Base-by-base conservation (phyloP, 345 rosid species). In the Sisymbrium irio region DNA sequence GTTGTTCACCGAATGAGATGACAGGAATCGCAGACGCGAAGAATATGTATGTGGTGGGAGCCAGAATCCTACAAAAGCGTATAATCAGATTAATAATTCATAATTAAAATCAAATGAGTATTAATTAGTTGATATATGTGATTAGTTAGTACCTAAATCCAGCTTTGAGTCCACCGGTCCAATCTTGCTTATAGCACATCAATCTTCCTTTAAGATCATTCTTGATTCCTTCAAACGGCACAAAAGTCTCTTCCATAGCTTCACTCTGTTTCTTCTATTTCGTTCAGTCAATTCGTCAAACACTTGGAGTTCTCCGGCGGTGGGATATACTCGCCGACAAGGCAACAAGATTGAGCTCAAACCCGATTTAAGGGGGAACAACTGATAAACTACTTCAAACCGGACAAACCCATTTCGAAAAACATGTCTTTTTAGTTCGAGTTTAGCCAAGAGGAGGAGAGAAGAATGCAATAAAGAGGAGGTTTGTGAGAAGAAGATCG, bases 1-100 rank as follows among this genome's bases (percentile, higher is more conserved):
- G 90, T 51, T 95, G 99, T 66, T 95, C 99, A 13, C 99, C 99
- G 51, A 95, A 95, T 49, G 99, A 92, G 82, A 95, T 95, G 83
- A 95, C 99, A 4, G 97, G 99, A 67, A 94, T 89, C 41, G 98
- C 98, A 17, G 98, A 94, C 15, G 98, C 98, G 67, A 94, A 94
- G 85, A 94, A 95, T 68, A 95, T 95, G 82, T 95, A 95, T 9
- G 97, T 95, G 73, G 97, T 95, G 71, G 99, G 99, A 70, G 99
- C 99, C 70, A 95, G 84, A 78, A 95, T 95, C 96, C 97, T n/a
- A n/a, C n/a, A n/a, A n/a, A n/a, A n/a, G n/a, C n/a, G n/a, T n/a
- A n/a, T n/a, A n/a, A n/a, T n/a, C n/a, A n/a, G n/a, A n/a, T n/a
- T n/a, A n/a, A n/a, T n/a, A n/a, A n/a, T n/a, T n/a, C n/a, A n/a